Base-by-base conservation (phyloP, 2,329 filamentous ascomycete species). In the Bipolaris oryzae region DNA sequence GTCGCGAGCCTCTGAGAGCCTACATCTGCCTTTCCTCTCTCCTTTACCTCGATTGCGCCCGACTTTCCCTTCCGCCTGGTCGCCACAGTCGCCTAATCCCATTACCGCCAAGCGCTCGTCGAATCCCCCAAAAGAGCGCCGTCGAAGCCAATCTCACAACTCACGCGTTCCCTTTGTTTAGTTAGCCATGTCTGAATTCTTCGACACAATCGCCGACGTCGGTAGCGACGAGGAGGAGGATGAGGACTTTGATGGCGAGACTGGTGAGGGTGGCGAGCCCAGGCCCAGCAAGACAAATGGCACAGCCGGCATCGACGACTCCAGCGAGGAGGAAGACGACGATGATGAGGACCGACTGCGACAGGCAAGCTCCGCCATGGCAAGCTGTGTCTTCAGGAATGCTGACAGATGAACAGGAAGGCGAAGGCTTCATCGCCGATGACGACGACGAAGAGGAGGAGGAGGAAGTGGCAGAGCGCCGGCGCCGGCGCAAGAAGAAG, bases 341-440 rank as follows among this genome's bases (percentile, higher is more conserved):
- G 75, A 77, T 18, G 75, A 77, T 39, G 75, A 77, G 58, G 74
- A 76, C 47, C 61, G 59, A 39, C 61, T 74, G 37, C 61, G 64
- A 55, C 59, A 70, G 63, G 73, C 70, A 69, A 66, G 73, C 55
- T 43, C 28, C 42, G 11, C 18, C 38, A 53, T 25, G 33, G 18
- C 10, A 23, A 21, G 7, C 10, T 25, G 21, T 3, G 3, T 21
- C 35, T 42, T n/a, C 13, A 18, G 11, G 9, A 18, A 23, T 57
- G 55, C 69, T 72, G 51, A 72, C 58, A 41, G 35, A 21, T 57
- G 16, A 5, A 44, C 53, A 96, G 92, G 85, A 96, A 63, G 90
- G 90, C 50, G 92, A 96, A 80, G 94, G 93, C 23, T 99, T 98
- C 79, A 97, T 99, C 64, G 92, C 96, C 62, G 92, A 96, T 70